Evolutionary conservation across 78 protist genomes (phyloP), one percentile per base, ranked within the genome.

Genomic region (Dictyostelium citrinum): DNA sequence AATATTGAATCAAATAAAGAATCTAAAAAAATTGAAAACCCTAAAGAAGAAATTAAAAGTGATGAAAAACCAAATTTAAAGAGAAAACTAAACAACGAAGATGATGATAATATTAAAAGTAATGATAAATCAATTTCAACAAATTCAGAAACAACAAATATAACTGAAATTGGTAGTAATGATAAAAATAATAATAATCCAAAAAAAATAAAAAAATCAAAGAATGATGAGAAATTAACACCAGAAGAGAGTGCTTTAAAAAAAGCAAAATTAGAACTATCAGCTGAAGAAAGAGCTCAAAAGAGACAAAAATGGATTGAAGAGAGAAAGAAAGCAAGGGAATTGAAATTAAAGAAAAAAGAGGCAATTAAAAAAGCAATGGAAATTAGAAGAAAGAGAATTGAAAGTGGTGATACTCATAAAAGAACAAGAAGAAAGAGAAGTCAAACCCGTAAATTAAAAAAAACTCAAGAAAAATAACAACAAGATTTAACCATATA

Each of bases 391-490:
- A 70, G 6, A 75, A 43, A 43, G 24, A 72, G 79, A 37, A 72
- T 37, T 37, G 79, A 27, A 72, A 72, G 79, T 72, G 81, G 58
- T 22, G 81, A 75, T 22, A 33, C 58, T 41, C 49, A 41, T n/a
- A 75, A 75, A 75, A 75, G 41, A 75, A 75, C 55, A n/a, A 75
- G 81, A 75, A 75, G 81, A 75, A 75, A 75, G 81, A 75, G 81
- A 75, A 31, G 45, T 16, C 16, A 75, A 41, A 0, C 81, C 8
- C 16, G 11, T 75, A 75, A 41, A 75, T 9, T 27, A 35, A 20
- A 68, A 29, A 29, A 68, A 68, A 14, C 45, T 31, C 75, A 68
- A 68, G 12, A 68, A 55, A 20, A 20, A 55, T 14, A 55, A 51
- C 0, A 55, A 55, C 27, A 12, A 55, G 0, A 55, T 20, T 55